These are phyloP conservation scores for Corinectria fuckeliana DNA, from an alignment of 2,329 filamentous ascomycete genomes.

Conservation along the genomic window DNA sequence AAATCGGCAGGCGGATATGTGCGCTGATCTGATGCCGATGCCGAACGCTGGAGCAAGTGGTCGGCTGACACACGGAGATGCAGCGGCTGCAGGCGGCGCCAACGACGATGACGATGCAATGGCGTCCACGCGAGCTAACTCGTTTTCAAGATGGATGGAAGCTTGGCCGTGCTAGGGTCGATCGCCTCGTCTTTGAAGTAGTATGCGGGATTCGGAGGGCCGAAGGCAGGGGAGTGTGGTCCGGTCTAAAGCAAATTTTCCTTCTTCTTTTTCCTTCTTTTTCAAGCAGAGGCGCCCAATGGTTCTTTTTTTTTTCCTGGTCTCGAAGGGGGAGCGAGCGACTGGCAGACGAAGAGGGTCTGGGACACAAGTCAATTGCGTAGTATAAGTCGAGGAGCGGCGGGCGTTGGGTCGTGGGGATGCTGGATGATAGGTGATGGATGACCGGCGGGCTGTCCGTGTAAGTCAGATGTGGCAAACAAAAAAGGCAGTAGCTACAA, in stretches of 20 bases:
- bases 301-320: slow-evolving; percentile 2
- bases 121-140: slow-evolving; percentile 14
- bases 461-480: slow-evolving; percentile 14
- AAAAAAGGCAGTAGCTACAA: neutral
- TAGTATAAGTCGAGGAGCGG: neutral
- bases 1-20: slow-evolving; percentile 1
- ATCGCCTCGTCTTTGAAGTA: slow-evolving; percentile 13
- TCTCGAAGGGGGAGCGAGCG: slow-evolving; percentile 19
- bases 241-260: slow-evolving; percentile 19
- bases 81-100: slow-evolving; percentile 9
- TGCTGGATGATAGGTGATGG: neutral
- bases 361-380: slow-evolving; percentile 5
- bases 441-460: neutral
- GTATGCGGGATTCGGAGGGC: slow-evolving; percentile 20
- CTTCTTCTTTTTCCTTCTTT: slow-evolving; percentile 5
- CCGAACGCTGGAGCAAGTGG: neutral
- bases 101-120: slow-evolving; percentile 13
- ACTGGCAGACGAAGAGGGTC: slow-evolving; percentile 7
- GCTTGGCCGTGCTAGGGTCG: slow-evolving; percentile 27
- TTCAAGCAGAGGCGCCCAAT: no score
- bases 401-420: slow-evolving; percentile 1
- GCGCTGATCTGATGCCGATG: slow-evolving; percentile 7
- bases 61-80: slow-evolving; percentile 13
- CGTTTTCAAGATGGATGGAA: slow-evolving; percentile 4
- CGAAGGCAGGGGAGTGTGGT: slow-evolving; percentile 16